phyloP scores from a whole-genome alignment of 495 filamentous ascomycete genomes.

The Echria macrotheca region DNA sequence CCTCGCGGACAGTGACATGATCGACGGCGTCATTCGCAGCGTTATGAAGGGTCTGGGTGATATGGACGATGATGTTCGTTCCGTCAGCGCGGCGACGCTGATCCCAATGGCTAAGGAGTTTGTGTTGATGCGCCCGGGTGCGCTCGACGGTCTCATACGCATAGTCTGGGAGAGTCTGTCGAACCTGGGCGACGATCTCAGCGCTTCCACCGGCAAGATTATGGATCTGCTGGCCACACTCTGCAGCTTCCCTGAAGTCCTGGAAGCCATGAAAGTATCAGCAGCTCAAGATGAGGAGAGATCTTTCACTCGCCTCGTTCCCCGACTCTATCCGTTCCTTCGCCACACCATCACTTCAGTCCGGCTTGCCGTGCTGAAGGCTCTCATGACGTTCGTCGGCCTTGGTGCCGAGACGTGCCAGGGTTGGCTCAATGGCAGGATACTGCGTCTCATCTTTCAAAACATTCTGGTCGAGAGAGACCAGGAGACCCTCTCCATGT shows the following conservation, averaged over 20 bases:
- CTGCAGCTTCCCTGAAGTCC: conserved; percentile 87
- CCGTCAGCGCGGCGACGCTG: conserved; percentile 92
- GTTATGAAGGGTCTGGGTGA: conserved; percentile 94
- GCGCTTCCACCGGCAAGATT: conserved; percentile 92
- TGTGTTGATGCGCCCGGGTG: conserved; percentile 70
- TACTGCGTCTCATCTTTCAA: conserved; percentile 83
- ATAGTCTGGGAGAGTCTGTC: conserved; percentile 98
- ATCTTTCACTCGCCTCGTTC: conserved; percentile 87
- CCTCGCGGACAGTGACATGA: conserved; percentile 70
- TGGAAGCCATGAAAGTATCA: conserved; percentile 89
- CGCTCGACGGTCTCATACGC: conserved; percentile 74
- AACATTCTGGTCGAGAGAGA: conserved; percentile 92
- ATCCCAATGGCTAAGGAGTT: conserved; percentile 95
- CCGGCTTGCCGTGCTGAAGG: conserved; percentile 84
- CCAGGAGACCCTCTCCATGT: conserved; percentile 65
- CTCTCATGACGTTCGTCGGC: conserved; percentile 84
- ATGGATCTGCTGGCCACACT: conserved; percentile 97
- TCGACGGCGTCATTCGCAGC: conserved; percentile 85
- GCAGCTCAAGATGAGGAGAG: conserved; percentile 75
- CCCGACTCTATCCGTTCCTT: conserved; percentile 90
- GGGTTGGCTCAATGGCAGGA: conserved; percentile 88
- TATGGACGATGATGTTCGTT: conserved; percentile 89
- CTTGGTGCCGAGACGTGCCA: conserved; percentile 77
- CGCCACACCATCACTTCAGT: conserved; percentile 96
- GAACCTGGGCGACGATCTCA: conserved; percentile 90